Evolutionary conservation across 2,329 filamentous ascomycete species (phyloP).

Genomic region (Rachicladosporium sp.): DNA sequence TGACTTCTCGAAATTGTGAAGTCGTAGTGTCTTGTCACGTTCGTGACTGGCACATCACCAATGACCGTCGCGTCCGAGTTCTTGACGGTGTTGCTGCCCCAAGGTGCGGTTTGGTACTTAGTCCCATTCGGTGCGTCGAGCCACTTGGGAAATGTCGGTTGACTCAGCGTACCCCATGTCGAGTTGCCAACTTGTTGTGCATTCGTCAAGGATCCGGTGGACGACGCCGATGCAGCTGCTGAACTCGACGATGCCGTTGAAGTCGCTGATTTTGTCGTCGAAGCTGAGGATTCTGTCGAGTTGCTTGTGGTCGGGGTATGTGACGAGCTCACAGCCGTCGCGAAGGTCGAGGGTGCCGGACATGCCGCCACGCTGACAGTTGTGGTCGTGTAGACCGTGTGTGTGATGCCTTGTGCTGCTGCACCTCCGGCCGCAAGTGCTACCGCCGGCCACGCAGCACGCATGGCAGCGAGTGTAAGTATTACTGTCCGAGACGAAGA

Average conservation of each 20-base stretch:
- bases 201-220: slow-evolving; percentile 11
- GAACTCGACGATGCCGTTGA: background rate
- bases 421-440: slow-evolving; percentile 5
- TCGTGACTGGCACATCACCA: slow-evolving; percentile 15
- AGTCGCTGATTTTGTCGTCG: slow-evolving; percentile 1
- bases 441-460: slow-evolving; percentile 3
- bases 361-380: slow-evolving; percentile 7
- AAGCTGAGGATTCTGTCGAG: background rate
- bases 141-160: slow-evolving; percentile 15
- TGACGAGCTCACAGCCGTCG: no score
- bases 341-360: background rate
- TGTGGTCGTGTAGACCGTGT: slow-evolving; percentile 6
- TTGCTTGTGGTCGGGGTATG: no score
- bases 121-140: slow-evolving; percentile 8
- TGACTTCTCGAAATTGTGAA: slow-evolving; percentile 12
- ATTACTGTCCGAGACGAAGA: no score
- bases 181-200: slow-evolving; percentile 15
- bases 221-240: no score
- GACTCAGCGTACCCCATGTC: slow-evolving; percentile 11
- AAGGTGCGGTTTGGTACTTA: slow-evolving; percentile 11
- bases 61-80: slow-evolving; percentile 17
- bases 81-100: slow-evolving; percentile 15
- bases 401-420: slow-evolving; percentile 4
- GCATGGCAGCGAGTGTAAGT: slow-evolving; percentile 1
- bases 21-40: slow-evolving; percentile 17